Percentiles rank a stretch among this genome's conserved stretches.
phyloP scores from a whole-genome alignment of 169 alveolate species.

The Plasmodium chabaudi region DNA sequence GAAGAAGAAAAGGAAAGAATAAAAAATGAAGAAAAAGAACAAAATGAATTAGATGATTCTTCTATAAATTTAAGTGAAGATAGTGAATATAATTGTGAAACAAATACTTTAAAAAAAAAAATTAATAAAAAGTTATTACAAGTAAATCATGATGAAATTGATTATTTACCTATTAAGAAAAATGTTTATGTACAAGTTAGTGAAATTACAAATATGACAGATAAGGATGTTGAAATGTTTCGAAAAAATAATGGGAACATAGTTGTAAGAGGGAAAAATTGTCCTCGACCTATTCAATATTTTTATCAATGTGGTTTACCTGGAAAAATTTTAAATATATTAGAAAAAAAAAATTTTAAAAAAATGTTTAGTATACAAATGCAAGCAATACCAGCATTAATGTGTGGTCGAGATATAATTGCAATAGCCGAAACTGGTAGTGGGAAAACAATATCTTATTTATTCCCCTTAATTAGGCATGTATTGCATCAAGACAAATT shows the following conservation, averaged over 20 bases:
- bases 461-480: constrained; percentile 97
- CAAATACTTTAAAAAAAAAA: constrained; percentile 54
- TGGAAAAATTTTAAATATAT: constrained; percentile 90
- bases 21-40: constrained; percentile 74
- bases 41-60: neutral
- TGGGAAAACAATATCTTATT: constrained; percentile 98
- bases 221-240: constrained; percentile 92
- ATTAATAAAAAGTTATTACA: constrained; percentile 87
- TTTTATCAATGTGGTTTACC: constrained; percentile 98
- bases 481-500: constrained; percentile 90
- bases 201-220: constrained; percentile 90
- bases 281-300: constrained; percentile 95
- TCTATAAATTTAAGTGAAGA: constrained; percentile 70
- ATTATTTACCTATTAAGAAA: constrained; percentile 90
- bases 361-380: constrained; percentile 98
- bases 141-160: constrained; percentile 89
- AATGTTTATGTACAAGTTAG: constrained; percentile 90
- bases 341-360: constrained; percentile 92
- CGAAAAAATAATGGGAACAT: constrained; percentile 91
- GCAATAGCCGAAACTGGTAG: constrained; percentile 99
- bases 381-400: constrained; percentile 95
- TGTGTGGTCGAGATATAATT: constrained; percentile 97
- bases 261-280: constrained; percentile 93
- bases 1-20: constrained; percentile 56
- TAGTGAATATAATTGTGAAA: constrained; percentile 67